These are phyloP conservation scores for Candida sp. DNA, from an alignment of 1,139 yeast species.

Conservation along the genomic window DNA sequence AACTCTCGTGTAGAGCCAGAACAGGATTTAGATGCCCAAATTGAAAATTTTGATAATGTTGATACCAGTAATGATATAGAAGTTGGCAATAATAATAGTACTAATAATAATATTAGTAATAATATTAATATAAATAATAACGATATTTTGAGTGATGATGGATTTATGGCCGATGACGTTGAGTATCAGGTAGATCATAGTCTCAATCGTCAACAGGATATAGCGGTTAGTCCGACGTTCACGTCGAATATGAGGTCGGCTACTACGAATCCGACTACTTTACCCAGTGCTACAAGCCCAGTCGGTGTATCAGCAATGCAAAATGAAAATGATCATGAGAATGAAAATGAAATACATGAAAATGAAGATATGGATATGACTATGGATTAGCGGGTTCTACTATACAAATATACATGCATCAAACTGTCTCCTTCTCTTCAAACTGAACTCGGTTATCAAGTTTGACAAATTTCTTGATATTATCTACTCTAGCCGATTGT, in stretches of 20 bases:
- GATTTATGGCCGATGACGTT: constrained; percentile 57
- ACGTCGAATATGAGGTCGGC: constrained; percentile 12
- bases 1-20: neutral
- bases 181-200: constrained; percentile 57
- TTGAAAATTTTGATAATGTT: constrained; percentile 4
- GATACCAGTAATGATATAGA: constrained; percentile 9
- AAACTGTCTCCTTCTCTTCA: neutral
- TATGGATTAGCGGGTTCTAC: constrained; percentile 1
- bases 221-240: constrained; percentile 12
- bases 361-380: constrained; percentile 3
- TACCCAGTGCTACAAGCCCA: constrained; percentile 9
- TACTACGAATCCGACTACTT: constrained; percentile 19
- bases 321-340: constrained; percentile 8
- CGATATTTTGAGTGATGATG: constrained; percentile 26
- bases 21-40: constrained; percentile 10
- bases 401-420: neutral
- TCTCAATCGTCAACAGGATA: constrained; percentile 17
- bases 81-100: constrained; percentile 7
- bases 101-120: too few species aligned
- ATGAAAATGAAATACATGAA: constrained; percentile 5
- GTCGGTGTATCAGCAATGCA: constrained; percentile 3
- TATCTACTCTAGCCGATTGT: constrained; percentile 79
- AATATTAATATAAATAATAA: constrained; percentile 19
- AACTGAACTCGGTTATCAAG: neutral
- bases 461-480: constrained; percentile 22